phyloP scores from a whole-genome alignment of 176 grass and related monocot species.

The Elaeis guineensis region DNA sequence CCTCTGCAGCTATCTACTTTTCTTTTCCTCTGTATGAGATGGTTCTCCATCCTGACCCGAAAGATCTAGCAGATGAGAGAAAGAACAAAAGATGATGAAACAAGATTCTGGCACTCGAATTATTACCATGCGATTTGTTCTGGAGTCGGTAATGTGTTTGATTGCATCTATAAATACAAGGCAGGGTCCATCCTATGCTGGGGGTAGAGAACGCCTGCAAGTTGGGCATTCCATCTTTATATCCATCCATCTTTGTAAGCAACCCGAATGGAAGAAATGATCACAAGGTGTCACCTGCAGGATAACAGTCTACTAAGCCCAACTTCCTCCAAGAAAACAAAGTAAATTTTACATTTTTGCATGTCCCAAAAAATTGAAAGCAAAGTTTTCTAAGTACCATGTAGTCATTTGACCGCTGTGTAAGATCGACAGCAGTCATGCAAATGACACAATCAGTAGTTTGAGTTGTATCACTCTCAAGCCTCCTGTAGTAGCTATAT shows the following conservation, averaged over 20 bases:
- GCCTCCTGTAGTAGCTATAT: conserved; percentile 88
- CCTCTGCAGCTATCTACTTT: no score
- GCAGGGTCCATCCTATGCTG: conserved; percentile 44
- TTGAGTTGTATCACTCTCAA: conserved; percentile 51
- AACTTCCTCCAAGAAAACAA: no score
- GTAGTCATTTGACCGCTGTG: conserved; percentile 70
- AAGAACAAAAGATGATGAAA: no score
- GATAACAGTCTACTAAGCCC: background rate
- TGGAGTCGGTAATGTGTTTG: conserved; percentile 20
- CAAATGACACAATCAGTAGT: conserved; percentile 81
- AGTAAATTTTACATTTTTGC: no score
- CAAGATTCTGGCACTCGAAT: no score
- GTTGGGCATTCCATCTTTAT: conserved; percentile 99
- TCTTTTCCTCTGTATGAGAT: no score
- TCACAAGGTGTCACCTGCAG: conserved; percentile 88
- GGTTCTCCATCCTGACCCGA: no score
- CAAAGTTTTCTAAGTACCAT: conserved; percentile 53
- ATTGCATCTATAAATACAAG: conserved; percentile 52
- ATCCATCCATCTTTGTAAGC: conserved; percentile 99
- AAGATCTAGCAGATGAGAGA: no score
- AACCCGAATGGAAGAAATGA: conserved; percentile 96
- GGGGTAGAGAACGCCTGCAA: conserved; percentile 73
- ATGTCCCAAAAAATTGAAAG: no score
- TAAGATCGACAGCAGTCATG: conserved; percentile 81
- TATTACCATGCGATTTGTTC: no score